These are phyloP conservation scores for Viridothelium virens DNA, from an alignment of 495 filamentous ascomycete genomes.

Conservation along the genomic window DNA sequence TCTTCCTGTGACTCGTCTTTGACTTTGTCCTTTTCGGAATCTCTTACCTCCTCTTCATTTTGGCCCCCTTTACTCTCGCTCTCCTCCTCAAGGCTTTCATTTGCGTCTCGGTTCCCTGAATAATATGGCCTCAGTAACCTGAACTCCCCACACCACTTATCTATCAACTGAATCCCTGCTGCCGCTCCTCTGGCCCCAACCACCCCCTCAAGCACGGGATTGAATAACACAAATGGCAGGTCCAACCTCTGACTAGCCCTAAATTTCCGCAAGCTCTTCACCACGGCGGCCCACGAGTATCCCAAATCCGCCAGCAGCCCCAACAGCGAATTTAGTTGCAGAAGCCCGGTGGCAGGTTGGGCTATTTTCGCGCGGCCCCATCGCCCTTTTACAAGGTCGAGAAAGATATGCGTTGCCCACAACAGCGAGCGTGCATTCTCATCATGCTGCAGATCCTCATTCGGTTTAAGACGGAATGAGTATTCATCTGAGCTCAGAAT, in stretches of 20 bases:
- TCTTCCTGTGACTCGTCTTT: not conserved
- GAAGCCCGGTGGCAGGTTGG: not conserved
- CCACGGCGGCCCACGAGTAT: not conserved
- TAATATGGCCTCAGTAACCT: not conserved
- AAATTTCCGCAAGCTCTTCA: not conserved
- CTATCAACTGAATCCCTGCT: not conserved
- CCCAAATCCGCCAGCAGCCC: not conserved
- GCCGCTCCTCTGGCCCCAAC: not conserved
- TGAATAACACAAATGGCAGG: not conserved
- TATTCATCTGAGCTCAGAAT: not conserved
- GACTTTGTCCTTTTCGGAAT: not conserved
- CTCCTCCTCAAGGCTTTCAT: not conserved
- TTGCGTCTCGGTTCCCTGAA: not conserved
- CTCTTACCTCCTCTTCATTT: not conserved
- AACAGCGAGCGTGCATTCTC: not conserved
- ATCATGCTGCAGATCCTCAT: constrained; percentile 1
- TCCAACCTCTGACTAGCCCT: not conserved
- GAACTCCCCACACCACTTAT: constrained; percentile 5
- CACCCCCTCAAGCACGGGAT: not conserved
- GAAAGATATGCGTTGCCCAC: not conserved
- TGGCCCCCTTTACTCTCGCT: not conserved
- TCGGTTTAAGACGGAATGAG: not conserved
- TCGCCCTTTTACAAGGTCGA: not conserved
- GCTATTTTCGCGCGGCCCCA: not conserved
- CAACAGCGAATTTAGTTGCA: not conserved